Percentiles rank a stretch among this genome's conserved stretches.
Conservation (phyloP, 805 yeast species). For the Vanderwaltozyma verrucispora region DNA sequence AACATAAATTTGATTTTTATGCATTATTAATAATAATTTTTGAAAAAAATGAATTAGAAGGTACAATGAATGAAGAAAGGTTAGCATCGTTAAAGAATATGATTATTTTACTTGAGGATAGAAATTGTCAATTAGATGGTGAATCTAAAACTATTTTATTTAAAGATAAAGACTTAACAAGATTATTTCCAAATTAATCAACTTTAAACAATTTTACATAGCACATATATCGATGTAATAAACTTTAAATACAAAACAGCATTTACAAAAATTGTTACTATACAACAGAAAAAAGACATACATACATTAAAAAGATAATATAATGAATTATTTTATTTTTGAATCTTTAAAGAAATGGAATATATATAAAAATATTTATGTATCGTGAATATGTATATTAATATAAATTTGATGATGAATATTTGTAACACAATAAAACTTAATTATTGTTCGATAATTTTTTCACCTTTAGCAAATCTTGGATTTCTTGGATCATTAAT, state of each 20-base stretch:
- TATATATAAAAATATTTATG: no score
- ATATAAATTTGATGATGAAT: background rate
- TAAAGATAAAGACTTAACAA: no score
- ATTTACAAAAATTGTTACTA: no score
- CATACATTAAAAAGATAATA: no score
- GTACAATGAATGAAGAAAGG: slow-evolving; percentile 6
- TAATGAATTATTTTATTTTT: no score
- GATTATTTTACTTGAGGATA: background rate
- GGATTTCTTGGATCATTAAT: slow-evolving; percentile 96
- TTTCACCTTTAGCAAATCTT: slow-evolving; percentile 58
- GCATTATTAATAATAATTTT: slow-evolving; percentile 13
- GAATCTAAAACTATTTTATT: no score
- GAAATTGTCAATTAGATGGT: background rate
- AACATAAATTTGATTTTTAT: slow-evolving; percentile 19
- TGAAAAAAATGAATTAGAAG: slow-evolving; percentile 21
- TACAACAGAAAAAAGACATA: no score
- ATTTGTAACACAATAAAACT: background rate
- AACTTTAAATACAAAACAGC: no score
- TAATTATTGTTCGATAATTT: slow-evolving; percentile 28
- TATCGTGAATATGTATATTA: background rate
- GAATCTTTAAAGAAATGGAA: no score
- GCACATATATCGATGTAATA: no score
- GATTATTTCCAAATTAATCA: no score
- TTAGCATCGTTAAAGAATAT: background rate
- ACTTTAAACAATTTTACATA: no score